Conservation (phyloP, 202 grass and related monocot genomes). For the Hordeum pubiflorum region DNA sequence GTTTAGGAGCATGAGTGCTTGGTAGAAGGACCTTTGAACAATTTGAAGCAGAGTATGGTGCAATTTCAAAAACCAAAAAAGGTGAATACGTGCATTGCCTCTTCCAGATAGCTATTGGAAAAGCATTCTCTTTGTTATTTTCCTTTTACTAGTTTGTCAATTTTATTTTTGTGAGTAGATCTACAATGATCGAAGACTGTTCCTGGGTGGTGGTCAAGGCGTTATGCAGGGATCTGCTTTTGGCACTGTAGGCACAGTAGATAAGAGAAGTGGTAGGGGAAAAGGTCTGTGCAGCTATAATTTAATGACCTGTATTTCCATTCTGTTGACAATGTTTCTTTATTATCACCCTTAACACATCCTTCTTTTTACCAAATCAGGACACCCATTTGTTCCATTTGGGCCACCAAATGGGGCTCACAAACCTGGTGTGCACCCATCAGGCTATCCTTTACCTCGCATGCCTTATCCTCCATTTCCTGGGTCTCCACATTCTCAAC, state of each 20-base stretch:
- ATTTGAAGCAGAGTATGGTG: slow-evolving; percentile 99
- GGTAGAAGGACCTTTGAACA: slow-evolving; percentile 95
- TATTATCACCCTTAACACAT: neutral
- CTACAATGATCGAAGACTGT: slow-evolving; percentile 87
- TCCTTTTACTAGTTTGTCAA: neutral
- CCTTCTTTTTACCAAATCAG: slow-evolving; percentile 13
- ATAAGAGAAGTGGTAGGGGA: slow-evolving; percentile 72
- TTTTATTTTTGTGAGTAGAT: slow-evolving; percentile 48
- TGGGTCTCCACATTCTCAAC: slow-evolving; percentile 85
- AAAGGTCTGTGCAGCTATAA: slow-evolving; percentile 53
- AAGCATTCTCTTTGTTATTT: neutral
- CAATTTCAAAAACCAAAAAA: slow-evolving; percentile 99
- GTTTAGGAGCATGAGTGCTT: slow-evolving; percentile 94
- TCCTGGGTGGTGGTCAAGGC: slow-evolving; percentile 69
- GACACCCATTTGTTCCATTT: slow-evolving; percentile 72
- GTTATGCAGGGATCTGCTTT: slow-evolving; percentile 48
- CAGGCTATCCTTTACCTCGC: slow-evolving; percentile 66
- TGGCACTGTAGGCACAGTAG: slow-evolving; percentile 44
- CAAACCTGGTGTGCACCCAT: slow-evolving; percentile 65
- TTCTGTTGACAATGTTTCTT: neutral
- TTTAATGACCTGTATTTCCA: neutral
- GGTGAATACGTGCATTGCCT: slow-evolving; percentile 19
- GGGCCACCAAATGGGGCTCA: slow-evolving; percentile 74
- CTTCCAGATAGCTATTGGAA: slow-evolving; percentile 1
- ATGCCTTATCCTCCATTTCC: slow-evolving; percentile 83